Base-by-base conservation (phyloP, 352 stramenopile genomes). In the Peronosclerospora sorghi region DNA sequence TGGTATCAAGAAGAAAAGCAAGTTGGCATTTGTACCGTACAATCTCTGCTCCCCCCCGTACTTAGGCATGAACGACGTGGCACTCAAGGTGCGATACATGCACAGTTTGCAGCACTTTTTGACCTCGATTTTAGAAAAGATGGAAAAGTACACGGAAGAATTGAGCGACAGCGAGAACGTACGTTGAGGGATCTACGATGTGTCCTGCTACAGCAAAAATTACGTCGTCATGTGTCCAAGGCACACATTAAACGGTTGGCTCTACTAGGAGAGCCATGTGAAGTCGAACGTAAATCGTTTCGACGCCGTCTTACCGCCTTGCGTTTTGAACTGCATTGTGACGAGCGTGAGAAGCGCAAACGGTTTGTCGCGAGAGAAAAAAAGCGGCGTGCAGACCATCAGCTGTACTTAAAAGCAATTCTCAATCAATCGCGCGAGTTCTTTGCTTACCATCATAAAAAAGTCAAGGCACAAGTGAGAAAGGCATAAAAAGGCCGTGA, bases 361-460 rank as follows among this genome's bases (percentile, higher is more conserved):
- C 84, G 84, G 43, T 84, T 71, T 1, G 69, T 92, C 8, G 73
- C 77, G n/a, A 67, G 82, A 27, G 76, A 89, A 46, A 90, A 91
- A 59, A 73, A 88, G 40, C 75, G 76, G 5, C 75, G 76, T 8
- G 72, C 74, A 5, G 65, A 84, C 27, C 78, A 86, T 21, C 78
- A 89, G 45, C 57, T 73, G 37, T 93, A 90, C 47, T 52, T 93
- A 27, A 85, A 84, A 41, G 73, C 76, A 0, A 68, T 93, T 4
- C 40, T 91, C 27, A 86, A 86, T 46, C 81, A 93, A 48, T 83
- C 78, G 38, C 71, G 81, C 12, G 78, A 90, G 45, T 93, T 93
- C 30, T 86, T 86, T 21, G 60, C 68, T n/a, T 91, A 77, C 45
- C 81, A n/a, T n/a, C n/a, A 93, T 59, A 89, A 89, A 59, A 83